phyloP scores from a whole-genome alignment of 2,329 filamentous ascomycete genomes.

The Fusarium scirpi region DNA sequence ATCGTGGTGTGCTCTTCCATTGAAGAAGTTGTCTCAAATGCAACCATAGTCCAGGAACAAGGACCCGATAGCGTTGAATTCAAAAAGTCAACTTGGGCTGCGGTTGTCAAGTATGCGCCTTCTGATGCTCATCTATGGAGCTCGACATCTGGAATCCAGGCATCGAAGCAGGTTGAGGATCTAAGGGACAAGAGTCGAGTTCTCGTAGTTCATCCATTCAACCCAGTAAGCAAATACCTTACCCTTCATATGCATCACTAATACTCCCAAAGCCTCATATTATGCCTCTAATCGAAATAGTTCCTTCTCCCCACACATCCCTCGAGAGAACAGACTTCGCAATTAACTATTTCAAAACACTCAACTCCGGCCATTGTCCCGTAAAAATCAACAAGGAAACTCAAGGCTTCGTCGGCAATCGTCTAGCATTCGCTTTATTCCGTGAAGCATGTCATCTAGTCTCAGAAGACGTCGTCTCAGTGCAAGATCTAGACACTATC shows the following conservation, averaged over 20 bases:
- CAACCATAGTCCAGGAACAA: slow-evolving; percentile 38
- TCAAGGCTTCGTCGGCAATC: slow-evolving; percentile 34
- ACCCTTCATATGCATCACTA: too few species aligned
- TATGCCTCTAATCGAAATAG: slow-evolving; percentile 39
- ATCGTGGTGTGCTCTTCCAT: slow-evolving; percentile 25
- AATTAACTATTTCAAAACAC: slow-evolving; percentile 23
- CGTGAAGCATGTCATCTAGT: slow-evolving; percentile 34
- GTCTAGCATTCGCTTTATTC: slow-evolving; percentile 31
- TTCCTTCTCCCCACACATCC: slow-evolving; percentile 23
- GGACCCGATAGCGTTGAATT: slow-evolving; percentile 36
- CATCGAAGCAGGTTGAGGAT: slow-evolving; percentile 31
- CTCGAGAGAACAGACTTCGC: slow-evolving; percentile 25
- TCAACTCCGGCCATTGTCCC: slow-evolving; percentile 30
- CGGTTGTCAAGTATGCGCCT: slow-evolving; percentile 4
- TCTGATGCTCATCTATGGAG: slow-evolving; percentile 26
- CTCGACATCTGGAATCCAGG: slow-evolving; percentile 32
- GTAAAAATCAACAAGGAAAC: slow-evolving; percentile 38
- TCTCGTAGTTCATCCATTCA: slow-evolving; percentile 37
- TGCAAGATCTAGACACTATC: slow-evolving; percentile 50
- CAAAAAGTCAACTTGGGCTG: slow-evolving; percentile 35
- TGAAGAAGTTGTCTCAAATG: slow-evolving; percentile 15
- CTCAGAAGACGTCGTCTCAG: slow-evolving; percentile 25
- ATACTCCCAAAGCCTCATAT: slow-evolving; percentile 36
- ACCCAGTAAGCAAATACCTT: slow-evolving; percentile 8
- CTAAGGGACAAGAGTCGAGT: slow-evolving; percentile 23